Conservation (phyloP, 2,329 filamentous ascomycete genomes). For the Hypoxylon sp. region DNA sequence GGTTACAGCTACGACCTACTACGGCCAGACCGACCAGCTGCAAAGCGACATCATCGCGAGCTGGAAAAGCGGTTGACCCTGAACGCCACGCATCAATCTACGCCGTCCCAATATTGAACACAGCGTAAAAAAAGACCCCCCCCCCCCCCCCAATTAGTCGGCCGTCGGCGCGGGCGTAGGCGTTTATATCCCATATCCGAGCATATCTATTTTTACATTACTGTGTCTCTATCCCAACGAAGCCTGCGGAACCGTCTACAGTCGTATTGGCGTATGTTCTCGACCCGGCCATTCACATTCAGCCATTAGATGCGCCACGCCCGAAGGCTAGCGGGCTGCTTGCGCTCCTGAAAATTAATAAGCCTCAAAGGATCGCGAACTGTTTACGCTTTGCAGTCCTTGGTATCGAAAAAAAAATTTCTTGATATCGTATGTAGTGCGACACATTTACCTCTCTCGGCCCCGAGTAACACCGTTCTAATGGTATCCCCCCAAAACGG, state of each 20-base stretch:
- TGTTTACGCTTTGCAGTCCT: background rate
- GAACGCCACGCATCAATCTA: constrained; percentile 1
- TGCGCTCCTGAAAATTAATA: constrained; percentile 10
- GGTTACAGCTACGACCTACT: background rate
- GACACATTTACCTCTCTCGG: constrained; percentile 2
- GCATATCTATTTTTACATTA: constrained; percentile 1
- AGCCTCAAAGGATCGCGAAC: constrained; percentile 11
- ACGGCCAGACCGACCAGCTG: constrained; percentile 6
- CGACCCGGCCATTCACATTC: constrained; percentile 26
- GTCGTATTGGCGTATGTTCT: constrained; percentile 30
- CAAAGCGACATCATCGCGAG: constrained; percentile 10
- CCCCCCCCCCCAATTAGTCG: constrained; percentile 1
- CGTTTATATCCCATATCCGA: background rate
- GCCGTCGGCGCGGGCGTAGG: background rate
- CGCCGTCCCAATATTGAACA: constrained; percentile 17
- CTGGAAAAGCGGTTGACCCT: background rate
- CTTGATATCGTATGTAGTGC: constrained; percentile 29
- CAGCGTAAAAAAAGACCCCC: background rate
- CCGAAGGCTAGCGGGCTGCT: constrained; percentile 1
- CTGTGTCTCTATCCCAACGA: background rate
- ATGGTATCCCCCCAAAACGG: constrained; percentile 32
- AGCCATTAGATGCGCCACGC: background rate
- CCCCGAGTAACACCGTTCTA: constrained; percentile 12
- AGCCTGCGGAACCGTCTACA: constrained; percentile 3
- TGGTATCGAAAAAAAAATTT: constrained; percentile 12